phyloP scores from a whole-genome alignment of 2,329 filamentous ascomycete species.

The Tolypocladium guangdongense region DNA sequence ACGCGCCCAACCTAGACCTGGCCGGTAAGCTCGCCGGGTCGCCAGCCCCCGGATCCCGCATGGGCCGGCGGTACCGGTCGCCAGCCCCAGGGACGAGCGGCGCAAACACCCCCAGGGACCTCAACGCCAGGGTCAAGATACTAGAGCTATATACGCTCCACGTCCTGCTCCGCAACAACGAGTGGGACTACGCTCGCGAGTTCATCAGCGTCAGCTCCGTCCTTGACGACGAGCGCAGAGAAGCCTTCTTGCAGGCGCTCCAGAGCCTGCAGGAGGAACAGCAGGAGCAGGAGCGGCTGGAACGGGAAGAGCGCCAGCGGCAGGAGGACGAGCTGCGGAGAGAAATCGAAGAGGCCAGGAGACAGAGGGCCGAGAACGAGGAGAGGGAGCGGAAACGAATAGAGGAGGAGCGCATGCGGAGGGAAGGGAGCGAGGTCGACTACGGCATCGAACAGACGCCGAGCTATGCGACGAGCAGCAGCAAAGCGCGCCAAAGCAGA shows the following conservation, averaged over 20 bases:
- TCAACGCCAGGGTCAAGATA: constrained; percentile 78
- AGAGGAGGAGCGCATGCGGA: constrained; percentile 41
- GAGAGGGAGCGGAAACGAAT: constrained; percentile 39
- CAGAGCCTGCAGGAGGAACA: constrained; percentile 78
- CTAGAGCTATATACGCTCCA: constrained; percentile 93
- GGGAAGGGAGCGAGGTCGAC: constrained; percentile 50
- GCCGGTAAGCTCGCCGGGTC: constrained; percentile 47
- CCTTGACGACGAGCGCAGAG: constrained; percentile 82
- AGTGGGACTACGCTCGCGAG: constrained; percentile 91
- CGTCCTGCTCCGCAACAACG: constrained; percentile 82
- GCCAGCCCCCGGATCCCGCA: constrained; percentile 23
- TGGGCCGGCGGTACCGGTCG: constrained; percentile 29
- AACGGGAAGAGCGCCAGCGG: constrained; percentile 43
- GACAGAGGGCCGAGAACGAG: constrained; percentile 47
- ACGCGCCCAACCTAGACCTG: constrained; percentile 62
- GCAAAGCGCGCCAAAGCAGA: constrained; percentile 19
- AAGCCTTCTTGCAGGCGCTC: constrained; percentile 79
- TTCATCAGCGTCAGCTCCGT: constrained; percentile 82
- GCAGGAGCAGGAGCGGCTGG: constrained; percentile 56
- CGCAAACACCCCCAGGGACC: constrained; percentile 72
- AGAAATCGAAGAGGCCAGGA: constrained; percentile 46
- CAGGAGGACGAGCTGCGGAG: constrained; percentile 46
- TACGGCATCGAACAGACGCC: constrained; percentile 54
- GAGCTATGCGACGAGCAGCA: constrained; percentile 17
- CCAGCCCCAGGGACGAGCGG: constrained; percentile 44